Percentiles rank a stretch among this genome's conserved stretches.
phyloP scores from a whole-genome alignment of 768 basidiomycete species.

The Mycena rebaudengoi region DNA sequence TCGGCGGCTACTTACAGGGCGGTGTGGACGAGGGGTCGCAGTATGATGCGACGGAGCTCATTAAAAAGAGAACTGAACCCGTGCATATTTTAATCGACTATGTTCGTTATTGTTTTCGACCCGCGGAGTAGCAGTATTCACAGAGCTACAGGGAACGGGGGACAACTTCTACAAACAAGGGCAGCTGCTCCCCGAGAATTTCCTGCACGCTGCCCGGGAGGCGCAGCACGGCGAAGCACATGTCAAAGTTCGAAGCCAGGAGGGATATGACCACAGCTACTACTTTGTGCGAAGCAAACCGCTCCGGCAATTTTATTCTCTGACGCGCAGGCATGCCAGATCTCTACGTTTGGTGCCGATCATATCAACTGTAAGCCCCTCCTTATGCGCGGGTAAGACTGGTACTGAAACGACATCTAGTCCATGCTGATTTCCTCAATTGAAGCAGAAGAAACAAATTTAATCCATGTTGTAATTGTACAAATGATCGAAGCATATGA shows the following conservation, averaged over 20 bases:
- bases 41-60: constrained; percentile 90
- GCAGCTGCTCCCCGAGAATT: constrained; percentile 92
- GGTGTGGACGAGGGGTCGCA: constrained; percentile 78
- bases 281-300: constrained; percentile 67
- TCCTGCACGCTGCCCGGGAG: constrained; percentile 79
- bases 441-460: constrained; percentile 59
- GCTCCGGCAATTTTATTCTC: background rate
- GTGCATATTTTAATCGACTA: constrained; percentile 89
- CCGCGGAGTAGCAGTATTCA: background rate
- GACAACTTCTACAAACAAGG: constrained; percentile 88
- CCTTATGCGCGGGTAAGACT: too few species aligned
- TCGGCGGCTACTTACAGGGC: constrained; percentile 82
- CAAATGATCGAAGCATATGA: constrained; percentile 24
- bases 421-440: constrained; percentile 83
- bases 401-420: constrained; percentile 47
- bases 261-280: constrained; percentile 90
- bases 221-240: constrained; percentile 77
- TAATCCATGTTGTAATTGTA: constrained; percentile 13
- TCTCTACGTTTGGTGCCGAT: constrained; percentile 89
- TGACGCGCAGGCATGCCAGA: constrained; percentile 50
- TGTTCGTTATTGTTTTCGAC: constrained; percentile 50
- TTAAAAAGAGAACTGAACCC: constrained; percentile 66
- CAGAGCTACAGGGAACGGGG: constrained; percentile 64
- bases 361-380: constrained; percentile 83
- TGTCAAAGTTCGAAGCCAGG: constrained; percentile 81